phyloP scores from a whole-genome alignment of 345 rosid species.

The Geranium brycei region DNA sequence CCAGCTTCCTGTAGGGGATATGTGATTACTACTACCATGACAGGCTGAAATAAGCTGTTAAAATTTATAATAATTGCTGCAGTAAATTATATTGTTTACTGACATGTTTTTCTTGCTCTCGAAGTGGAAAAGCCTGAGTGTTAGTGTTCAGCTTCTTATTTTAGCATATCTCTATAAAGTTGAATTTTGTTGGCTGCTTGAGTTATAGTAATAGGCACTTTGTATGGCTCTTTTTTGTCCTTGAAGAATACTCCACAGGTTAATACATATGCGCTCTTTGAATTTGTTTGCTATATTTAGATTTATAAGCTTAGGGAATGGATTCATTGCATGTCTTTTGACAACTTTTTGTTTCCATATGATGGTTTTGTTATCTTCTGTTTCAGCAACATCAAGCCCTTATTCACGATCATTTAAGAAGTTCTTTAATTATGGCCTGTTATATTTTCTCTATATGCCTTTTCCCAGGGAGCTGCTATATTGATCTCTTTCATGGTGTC shows the following conservation, averaged over 20 bases:
- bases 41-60: background rate
- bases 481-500: constrained; percentile 71
- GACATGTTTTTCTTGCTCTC: background rate
- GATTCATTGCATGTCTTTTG: background rate
- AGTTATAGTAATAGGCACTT: background rate
- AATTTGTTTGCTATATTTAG: background rate
- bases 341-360: background rate
- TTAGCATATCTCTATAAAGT: too few species aligned
- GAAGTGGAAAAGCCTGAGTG: too few species aligned
- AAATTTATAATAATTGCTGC: too few species aligned
- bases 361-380: background rate
- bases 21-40: background rate
- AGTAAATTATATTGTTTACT: too few species aligned
- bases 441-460: background rate
- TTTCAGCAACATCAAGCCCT: background rate
- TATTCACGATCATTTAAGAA: background rate
- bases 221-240: background rate
- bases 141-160: too few species aligned
- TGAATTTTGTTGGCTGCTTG: too few species aligned
- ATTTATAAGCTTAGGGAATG: background rate
- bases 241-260: background rate
- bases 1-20: background rate
- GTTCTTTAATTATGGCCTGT: too few species aligned
- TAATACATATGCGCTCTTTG: background rate
- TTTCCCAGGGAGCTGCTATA: constrained; percentile 51